These are phyloP conservation scores for Gentiana macrophylla DNA, from an alignment of 257 asterid genomes.

Conservation along the genomic window DNA sequence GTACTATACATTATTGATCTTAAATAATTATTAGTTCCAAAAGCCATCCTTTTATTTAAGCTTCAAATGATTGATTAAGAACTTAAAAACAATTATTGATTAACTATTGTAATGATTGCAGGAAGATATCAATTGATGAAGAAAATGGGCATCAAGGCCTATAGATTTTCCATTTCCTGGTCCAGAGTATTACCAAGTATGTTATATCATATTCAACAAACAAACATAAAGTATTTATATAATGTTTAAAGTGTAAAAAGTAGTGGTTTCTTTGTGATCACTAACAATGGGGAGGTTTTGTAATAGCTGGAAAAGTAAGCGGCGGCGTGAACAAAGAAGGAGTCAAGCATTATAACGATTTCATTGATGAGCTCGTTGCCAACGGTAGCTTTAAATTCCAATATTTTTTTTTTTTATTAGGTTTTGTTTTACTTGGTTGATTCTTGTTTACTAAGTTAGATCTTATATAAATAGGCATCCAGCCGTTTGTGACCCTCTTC, in stretches of 20 bases:
- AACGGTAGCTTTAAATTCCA: not conserved
- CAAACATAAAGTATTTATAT: too few species aligned
- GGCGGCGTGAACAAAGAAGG: conserved; percentile 1
- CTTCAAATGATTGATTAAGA: too few species aligned
- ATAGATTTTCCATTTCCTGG: conserved; percentile 6
- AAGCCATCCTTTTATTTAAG: too few species aligned
- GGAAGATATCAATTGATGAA: conserved; percentile 2
- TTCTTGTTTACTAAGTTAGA: too few species aligned
- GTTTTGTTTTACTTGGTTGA: too few species aligned
- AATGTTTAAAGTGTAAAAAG: too few species aligned
- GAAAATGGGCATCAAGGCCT: not conserved
- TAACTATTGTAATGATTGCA: not conserved
- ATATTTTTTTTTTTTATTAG: too few species aligned
- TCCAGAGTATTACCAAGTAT: conserved; percentile 3
- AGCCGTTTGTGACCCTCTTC: conserved; percentile 9
- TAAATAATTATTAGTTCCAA: too few species aligned
- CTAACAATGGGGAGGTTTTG: not conserved
- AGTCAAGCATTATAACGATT: not conserved
- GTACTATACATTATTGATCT: not conserved
- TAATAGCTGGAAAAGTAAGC: not conserved
- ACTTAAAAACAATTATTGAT: not conserved
- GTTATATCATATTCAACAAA: not conserved
- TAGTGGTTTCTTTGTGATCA: not conserved
- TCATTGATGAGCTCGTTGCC: not conserved
- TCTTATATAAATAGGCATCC: conserved; percentile 2